Conservation (phyloP, 2,329 filamentous ascomycete genomes). For the Colletotrichum magnum region DNA sequence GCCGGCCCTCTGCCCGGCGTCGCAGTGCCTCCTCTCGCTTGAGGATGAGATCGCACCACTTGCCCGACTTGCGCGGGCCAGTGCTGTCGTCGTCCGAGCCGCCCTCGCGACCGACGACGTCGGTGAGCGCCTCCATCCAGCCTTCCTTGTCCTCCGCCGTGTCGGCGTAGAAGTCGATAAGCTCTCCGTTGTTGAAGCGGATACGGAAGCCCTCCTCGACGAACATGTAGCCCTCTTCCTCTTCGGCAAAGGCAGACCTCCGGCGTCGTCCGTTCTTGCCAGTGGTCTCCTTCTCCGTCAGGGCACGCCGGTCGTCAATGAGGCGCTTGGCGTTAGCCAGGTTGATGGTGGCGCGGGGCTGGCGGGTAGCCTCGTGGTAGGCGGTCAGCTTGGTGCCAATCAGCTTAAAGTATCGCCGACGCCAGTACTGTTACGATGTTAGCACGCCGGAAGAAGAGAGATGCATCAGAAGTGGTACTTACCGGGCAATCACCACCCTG, state of each 20-base stretch:
- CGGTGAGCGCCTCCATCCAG: conserved; percentile 91
- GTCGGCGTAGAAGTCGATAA: conserved; percentile 99
- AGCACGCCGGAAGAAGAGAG: conserved; percentile 46
- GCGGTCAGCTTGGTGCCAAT: conserved; percentile 92
- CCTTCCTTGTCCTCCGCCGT: conserved; percentile 88
- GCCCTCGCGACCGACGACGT: conserved; percentile 73
- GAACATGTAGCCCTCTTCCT: conserved; percentile 99
- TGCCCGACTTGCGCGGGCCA: conserved; percentile 62
- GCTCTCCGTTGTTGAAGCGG: conserved; percentile 96
- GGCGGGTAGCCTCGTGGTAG: conserved; percentile 94
- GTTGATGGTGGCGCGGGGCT: conserved; percentile 97
- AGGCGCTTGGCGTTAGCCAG: conserved; percentile 91
- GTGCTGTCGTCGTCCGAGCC: conserved; percentile 60
- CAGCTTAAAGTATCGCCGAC: conserved; percentile 96
- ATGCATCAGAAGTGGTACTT: conserved; percentile 62
- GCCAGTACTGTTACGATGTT: conserved; percentile 83
- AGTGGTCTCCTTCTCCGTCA: conserved; percentile 87
- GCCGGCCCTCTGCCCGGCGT: conserved; percentile 64
- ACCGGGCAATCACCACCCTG: conserved; percentile 98
- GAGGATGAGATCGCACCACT: conserved; percentile 78
- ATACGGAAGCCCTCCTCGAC: conserved; percentile 99
- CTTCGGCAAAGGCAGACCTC: conserved; percentile 95
- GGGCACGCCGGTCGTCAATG: conserved; percentile 89
- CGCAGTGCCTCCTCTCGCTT: conserved; percentile 74
- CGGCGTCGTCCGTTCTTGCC: conserved; percentile 84